Evolutionary conservation across 2,329 filamentous ascomycete species (phyloP).

Genomic region (Alternaria longipes): DNA sequence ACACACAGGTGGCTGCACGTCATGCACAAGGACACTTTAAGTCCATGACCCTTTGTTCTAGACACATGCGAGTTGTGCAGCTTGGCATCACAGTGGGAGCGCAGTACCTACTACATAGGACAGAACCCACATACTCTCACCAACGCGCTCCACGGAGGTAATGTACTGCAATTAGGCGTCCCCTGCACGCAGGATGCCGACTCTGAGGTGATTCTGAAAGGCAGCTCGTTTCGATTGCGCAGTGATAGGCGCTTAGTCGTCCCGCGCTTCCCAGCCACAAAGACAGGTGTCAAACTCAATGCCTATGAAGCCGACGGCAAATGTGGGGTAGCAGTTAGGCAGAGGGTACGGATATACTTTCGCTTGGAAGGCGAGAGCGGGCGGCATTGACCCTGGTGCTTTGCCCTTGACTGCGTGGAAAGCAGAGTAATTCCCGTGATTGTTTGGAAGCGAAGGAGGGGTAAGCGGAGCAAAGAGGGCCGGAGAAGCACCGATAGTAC

Average conservation of each 20-base stretch:
- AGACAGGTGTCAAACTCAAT: conserved; percentile 18
- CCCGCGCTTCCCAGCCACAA: conserved; percentile 17
- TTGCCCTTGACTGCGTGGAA: conserved; percentile 9
- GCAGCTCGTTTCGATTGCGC: conserved; percentile 7
- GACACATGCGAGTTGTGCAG: conserved; percentile 11
- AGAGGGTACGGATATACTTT: conserved; percentile 4
- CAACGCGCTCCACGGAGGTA: conserved; percentile 7
- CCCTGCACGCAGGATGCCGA: conserved; percentile 15
- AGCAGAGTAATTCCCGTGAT: conserved; percentile 15
- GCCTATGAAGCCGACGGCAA: conserved; percentile 14
- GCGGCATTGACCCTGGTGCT: conserved; percentile 9
- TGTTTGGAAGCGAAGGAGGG: conserved; percentile 18
- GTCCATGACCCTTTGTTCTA: conserved; percentile 11
- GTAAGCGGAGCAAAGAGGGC: conserved; percentile 21
- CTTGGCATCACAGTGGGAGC: conserved; percentile 14
- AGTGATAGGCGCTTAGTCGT: conserved; percentile 16
- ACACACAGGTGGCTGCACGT: conserved; percentile 8
- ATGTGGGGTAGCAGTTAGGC: conserved; percentile 14
- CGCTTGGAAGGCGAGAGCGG: conserved; percentile 8
- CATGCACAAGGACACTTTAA: conserved; percentile 13
- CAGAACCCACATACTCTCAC: conserved; percentile 3
- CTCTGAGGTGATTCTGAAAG: conserved; percentile 3
- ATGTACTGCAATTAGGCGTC: conserved; percentile 7
- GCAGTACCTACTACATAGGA: conserved; percentile 11
- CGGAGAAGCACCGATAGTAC: conserved; percentile 17